Percentiles rank a stretch among this genome's conserved stretches.
These are phyloP conservation scores for Gremmenia infestans DNA, from an alignment of 2,329 filamentous ascomycete genomes.

Conservation along the genomic window DNA sequence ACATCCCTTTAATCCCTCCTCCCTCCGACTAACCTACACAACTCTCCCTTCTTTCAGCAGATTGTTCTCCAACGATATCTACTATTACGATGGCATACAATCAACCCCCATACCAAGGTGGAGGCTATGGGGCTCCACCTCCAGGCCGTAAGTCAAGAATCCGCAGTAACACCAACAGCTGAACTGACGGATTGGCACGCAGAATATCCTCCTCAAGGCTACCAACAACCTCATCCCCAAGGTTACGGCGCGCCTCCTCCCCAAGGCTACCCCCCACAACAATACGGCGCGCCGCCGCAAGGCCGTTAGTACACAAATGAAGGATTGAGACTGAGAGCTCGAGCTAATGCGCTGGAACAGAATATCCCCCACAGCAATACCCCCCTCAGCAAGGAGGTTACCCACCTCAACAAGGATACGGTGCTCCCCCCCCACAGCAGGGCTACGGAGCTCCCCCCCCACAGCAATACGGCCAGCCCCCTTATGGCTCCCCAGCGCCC, in stretches of 20 bases:
- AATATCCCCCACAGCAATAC: conserved; percentile 7
- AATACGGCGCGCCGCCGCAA: conserved; percentile 15
- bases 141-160: conserved; percentile 11
- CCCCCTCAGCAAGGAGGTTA: conserved; percentile 11
- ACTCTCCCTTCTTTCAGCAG: conserved; percentile 6
- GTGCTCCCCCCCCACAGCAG: conserved; percentile 6
- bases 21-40: not conserved
- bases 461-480: conserved; percentile 4
- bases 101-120: conserved; percentile 9
- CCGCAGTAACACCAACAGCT: not conserved
- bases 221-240: conserved; percentile 12
- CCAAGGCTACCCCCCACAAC: conserved; percentile 14
- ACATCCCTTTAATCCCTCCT: not conserved
- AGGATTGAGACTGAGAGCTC: not conserved
- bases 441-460: conserved; percentile 7
- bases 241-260: conserved; percentile 12
- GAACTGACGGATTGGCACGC: not conserved
- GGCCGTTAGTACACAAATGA: conserved; percentile 10
- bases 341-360: not conserved
- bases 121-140: conserved; percentile 15
- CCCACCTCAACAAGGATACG: conserved; percentile 8
- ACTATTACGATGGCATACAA: conserved; percentile 17
- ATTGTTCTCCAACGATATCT: not conserved
- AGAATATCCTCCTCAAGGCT: conserved; percentile 9
- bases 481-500: conserved; percentile 1